A percentile compares a stretch with the other conserved stretches of the same genome.
phyloP scores from a whole-genome alignment of 2,329 filamentous ascomycete species.

The Botrytis cinerea region DNA sequence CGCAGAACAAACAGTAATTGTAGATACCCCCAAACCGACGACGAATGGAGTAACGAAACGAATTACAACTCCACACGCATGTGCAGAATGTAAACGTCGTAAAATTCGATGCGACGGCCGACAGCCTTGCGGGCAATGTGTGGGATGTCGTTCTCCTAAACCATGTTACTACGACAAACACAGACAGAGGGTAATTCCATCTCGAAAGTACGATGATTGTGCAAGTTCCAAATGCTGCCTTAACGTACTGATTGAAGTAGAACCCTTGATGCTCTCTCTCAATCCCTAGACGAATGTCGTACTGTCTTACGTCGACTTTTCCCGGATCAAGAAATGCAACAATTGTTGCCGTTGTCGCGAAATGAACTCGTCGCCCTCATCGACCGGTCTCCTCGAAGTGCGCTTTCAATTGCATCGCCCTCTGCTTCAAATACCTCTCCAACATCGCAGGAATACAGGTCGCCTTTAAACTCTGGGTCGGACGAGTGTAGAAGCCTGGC shows the following conservation, averaged over 20 bases:
- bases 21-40: conserved; percentile 37
- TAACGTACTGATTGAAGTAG: conserved; percentile 41
- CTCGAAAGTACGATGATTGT: conserved; percentile 62
- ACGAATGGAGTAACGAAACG: conserved; percentile 49
- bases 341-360: conserved; percentile 56
- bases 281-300: conserved; percentile 66
- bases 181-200: conserved; percentile 73
- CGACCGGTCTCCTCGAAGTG: conserved; percentile 45
- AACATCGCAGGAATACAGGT: conserved; percentile 51
- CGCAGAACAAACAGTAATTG: conserved; percentile 32
- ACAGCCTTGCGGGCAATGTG: conserved; percentile 79
- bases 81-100: conserved; percentile 74
- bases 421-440: conserved; percentile 57
- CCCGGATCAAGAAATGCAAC: conserved; percentile 56
- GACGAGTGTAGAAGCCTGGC: conserved; percentile 50
- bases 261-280: conserved; percentile 63
- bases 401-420: conserved; percentile 49
- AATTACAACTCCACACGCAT: conserved; percentile 63
- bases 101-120: conserved; percentile 85
- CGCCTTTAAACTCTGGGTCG: conserved; percentile 52
- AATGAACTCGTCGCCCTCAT: conserved; percentile 61
- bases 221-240: conserved; percentile 22
- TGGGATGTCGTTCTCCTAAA: conserved; percentile 78
- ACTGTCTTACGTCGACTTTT: conserved; percentile 63
- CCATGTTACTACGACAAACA: conserved; percentile 81